Conservation (phyloP, 208 protist species). For the Leptomonas pyrrhocoris region DNA sequence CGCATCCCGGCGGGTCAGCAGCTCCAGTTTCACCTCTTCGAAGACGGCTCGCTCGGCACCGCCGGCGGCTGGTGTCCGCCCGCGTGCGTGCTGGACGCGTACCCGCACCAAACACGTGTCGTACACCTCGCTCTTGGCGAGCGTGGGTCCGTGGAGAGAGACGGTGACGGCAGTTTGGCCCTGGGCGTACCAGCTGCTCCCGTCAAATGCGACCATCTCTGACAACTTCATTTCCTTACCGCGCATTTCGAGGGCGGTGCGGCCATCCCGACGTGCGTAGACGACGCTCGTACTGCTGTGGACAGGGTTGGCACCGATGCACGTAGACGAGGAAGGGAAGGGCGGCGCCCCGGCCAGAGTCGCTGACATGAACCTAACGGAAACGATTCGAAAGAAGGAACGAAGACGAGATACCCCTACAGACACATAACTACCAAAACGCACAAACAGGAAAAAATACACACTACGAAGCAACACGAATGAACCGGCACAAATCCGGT, state of each 20-base stretch:
- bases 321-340: constrained; percentile 7
- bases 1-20: constrained; percentile 42
- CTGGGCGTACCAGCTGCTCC: constrained; percentile 79
- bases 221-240: constrained; percentile 64
- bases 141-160: constrained; percentile 72
- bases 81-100: constrained; percentile 31
- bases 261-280: constrained; percentile 61
- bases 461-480: no score
- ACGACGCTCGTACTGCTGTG: not conserved
- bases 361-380: no score
- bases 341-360: not conserved
- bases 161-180: constrained; percentile 68
- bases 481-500: no score
- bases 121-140: constrained; percentile 50
- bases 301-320: not conserved
- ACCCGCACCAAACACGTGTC: constrained; percentile 40
- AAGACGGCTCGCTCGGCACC: constrained; percentile 54
- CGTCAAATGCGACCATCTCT: constrained; percentile 72
- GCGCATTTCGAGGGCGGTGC: constrained; percentile 67
- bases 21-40: constrained; percentile 40
- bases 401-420: no score
- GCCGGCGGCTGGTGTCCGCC: constrained; percentile 43
- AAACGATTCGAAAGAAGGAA: no score
- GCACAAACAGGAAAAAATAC: no score
- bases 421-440: no score